Evolutionary conservation across 75 land plant genomes (phyloP).

Genomic region (Gnetum montanum): DNA sequence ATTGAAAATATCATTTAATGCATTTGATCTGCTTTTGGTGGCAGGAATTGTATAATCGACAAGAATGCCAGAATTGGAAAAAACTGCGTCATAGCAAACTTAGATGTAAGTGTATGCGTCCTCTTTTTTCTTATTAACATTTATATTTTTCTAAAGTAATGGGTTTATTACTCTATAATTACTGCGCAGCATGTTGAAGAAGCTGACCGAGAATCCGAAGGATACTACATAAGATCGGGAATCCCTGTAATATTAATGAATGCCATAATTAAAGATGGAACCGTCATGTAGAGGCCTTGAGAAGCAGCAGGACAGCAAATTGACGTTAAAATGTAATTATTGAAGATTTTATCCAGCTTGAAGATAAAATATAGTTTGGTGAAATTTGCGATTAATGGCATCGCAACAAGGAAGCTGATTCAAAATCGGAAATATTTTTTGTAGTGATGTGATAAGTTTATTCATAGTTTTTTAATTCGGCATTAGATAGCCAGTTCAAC

Average conservation of each 20-base stretch:
- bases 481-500: too few relatives aligned
- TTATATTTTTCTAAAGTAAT: too few relatives aligned
- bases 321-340: too few relatives aligned
- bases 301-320: too few relatives aligned
- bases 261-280: constrained; percentile 21
- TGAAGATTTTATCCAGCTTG: too few relatives aligned
- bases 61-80: constrained; percentile 47
- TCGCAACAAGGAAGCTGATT: too few relatives aligned
- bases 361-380: too few relatives aligned
- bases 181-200: constrained; percentile 37
- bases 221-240: constrained; percentile 41
- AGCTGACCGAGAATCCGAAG: constrained; percentile 40
- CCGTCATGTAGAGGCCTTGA: constrained; percentile 16
- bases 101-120: constrained; percentile 19
- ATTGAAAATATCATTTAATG: neutral
- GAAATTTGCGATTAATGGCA: too few relatives aligned
- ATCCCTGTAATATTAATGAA: constrained; percentile 29
- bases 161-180: too few relatives aligned
- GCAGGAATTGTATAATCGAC: constrained; percentile 44
- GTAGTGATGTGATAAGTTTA: too few relatives aligned
- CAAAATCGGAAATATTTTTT: too few relatives aligned
- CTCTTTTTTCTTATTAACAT: neutral
- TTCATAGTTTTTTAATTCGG: too few relatives aligned
- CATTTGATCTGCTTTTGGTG: constrained; percentile 3
- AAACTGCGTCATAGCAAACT: constrained; percentile 29